A percentile compares a stretch with the other conserved stretches of the same genome.
phyloP scores from a whole-genome alignment of 228 moss, liverwort and hornwort species.

The Sphagnum fallax region DNA sequence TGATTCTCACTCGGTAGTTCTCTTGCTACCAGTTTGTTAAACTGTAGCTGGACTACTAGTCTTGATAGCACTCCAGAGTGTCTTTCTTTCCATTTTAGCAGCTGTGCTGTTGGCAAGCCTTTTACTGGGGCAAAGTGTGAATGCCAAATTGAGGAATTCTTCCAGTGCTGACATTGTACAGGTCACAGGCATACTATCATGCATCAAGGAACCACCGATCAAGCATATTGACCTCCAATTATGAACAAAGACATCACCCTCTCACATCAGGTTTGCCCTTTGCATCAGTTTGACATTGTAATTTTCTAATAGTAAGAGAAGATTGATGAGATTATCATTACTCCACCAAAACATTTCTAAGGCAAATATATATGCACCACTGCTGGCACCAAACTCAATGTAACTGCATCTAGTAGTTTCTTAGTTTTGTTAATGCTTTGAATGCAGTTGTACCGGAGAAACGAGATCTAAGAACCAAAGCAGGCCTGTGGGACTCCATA shows the following conservation, averaged over 20 bases:
- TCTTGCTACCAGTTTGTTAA: no score
- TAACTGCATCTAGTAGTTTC: neutral
- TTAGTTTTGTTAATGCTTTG: conserved; percentile 20
- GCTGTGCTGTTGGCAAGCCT: no score
- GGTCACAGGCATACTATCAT: neutral
- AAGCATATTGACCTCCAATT: neutral
- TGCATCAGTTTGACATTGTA: neutral
- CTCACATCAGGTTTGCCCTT: conserved; percentile 1
- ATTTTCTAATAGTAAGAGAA: neutral
- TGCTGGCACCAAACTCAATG: no score
- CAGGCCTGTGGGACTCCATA: conserved; percentile 97
- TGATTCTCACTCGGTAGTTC: no score
- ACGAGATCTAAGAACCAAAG: conserved; percentile 63
- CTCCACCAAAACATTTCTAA: neutral
- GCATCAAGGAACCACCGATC: neutral
- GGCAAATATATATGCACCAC: neutral
- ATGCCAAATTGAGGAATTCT: no score
- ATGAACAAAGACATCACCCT: conserved; percentile 1
- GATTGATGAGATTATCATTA: neutral
- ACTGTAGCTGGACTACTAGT: no score
- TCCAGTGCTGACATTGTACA: neutral
- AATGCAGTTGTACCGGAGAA: conserved; percentile 52
- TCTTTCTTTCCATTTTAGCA: no score
- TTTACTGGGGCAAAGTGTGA: neutral
- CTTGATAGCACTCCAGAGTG: no score